Conservation (phyloP, 805 yeast species). For the Spathaspora arborariae region DNA sequence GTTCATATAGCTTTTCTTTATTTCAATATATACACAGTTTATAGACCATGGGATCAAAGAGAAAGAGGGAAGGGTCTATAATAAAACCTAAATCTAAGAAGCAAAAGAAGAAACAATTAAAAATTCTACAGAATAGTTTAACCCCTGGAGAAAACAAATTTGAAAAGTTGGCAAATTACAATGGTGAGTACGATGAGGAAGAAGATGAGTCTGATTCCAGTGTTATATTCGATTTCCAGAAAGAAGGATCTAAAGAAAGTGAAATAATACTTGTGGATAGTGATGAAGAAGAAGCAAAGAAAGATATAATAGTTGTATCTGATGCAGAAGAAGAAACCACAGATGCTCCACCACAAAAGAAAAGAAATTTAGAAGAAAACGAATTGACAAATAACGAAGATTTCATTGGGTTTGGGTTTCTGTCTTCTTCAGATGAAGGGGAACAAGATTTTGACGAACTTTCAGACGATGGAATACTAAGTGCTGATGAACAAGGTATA, state of each 20-base stretch:
- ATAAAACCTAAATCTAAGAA: constrained; percentile 18
- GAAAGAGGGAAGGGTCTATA: constrained; percentile 20
- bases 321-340: constrained; percentile 12
- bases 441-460: constrained; percentile 13
- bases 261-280: constrained; percentile 31
- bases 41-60: constrained; percentile 13
- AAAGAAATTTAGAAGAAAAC: constrained; percentile 16
- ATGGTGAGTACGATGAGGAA: constrained; percentile 3
- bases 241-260: constrained; percentile 10
- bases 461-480: constrained; percentile 30
- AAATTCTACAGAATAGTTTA: neutral
- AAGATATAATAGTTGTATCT: constrained; percentile 19
- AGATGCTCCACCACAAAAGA: constrained; percentile 6
- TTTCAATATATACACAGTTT: neutral
- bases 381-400: constrained; percentile 46
- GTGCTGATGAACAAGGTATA: constrained; percentile 29
- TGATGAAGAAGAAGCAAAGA: constrained; percentile 13
- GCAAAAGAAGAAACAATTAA: constrained; percentile 18
- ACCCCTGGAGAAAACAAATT: constrained; percentile 15
- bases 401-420: constrained; percentile 53
- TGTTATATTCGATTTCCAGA: constrained; percentile 17
- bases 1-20: neutral
- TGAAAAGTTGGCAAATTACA: constrained; percentile 16
- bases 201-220: constrained; percentile 20
- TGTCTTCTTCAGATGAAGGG: constrained; percentile 35